phyloP scores from a whole-genome alignment of 2,329 filamentous ascomycete genomes.

The Coleophoma eucalyptorum region DNA sequence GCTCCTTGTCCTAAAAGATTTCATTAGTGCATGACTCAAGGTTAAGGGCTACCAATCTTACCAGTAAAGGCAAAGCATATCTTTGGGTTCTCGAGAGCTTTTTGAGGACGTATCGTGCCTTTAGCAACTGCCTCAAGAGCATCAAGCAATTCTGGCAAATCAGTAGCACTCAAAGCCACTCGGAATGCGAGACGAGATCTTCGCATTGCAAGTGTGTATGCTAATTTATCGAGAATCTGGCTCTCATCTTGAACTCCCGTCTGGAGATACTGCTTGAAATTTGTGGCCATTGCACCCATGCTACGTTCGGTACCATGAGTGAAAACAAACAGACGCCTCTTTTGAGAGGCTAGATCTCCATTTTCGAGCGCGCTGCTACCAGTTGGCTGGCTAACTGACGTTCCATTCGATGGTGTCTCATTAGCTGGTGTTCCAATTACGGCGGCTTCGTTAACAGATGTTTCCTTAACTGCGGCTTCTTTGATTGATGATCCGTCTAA shows the following conservation, averaged over 20 bases:
- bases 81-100: not conserved
- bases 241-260: not conserved
- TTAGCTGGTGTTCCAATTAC: too few species aligned
- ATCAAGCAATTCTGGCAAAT: not conserved
- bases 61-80: not conserved
- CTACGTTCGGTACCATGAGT: not conserved
- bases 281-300: not conserved
- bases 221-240: conserved; percentile 1
- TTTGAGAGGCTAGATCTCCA: not conserved
- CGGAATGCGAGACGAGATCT: conserved; percentile 4
- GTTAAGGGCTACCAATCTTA: not conserved
- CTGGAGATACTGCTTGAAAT: not conserved
- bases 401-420: too few species aligned
- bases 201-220: conserved; percentile 5
- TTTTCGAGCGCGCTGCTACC: not conserved
- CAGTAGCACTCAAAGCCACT: not conserved
- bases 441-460: too few species aligned
- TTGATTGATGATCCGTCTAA: too few species aligned
- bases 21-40: not conserved
- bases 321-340: not conserved
- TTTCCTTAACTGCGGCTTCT: too few species aligned
- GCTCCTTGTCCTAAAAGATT: conserved; percentile 6
- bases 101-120: not conserved
- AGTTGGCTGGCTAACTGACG: not conserved
- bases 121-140: not conserved